These are phyloP conservation scores for Oxytropis ochrocephala DNA, from an alignment of 306 rosid species.

Conservation along the genomic window DNA sequence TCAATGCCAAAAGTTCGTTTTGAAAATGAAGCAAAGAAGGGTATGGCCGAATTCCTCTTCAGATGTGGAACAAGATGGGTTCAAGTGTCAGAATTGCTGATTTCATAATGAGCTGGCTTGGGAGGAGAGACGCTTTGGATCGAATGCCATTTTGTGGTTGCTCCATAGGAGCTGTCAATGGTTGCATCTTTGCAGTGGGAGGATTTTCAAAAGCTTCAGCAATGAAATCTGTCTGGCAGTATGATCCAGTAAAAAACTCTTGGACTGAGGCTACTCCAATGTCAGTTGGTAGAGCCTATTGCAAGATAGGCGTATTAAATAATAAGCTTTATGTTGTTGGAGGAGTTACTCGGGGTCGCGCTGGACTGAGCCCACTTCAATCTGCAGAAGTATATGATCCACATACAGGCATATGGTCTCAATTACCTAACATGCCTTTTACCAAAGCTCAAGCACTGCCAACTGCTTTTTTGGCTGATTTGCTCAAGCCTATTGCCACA, in stretches of 20 bases:
- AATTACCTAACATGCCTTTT: slow-evolving; percentile 39
- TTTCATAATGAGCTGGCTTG: slow-evolving; percentile 23
- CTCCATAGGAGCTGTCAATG: slow-evolving; percentile 29
- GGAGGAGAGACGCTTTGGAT: slow-evolving; percentile 20
- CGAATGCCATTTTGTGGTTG: slow-evolving; percentile 35
- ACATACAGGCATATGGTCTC: slow-evolving; percentile 29
- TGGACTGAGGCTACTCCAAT: slow-evolving; percentile 33
- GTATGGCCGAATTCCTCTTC: slow-evolving; percentile 18
- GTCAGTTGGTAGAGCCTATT: slow-evolving; percentile 34
- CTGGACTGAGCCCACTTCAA: slow-evolving; percentile 36
- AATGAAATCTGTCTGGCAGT: slow-evolving; percentile 32
- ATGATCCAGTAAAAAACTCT: slow-evolving; percentile 32
- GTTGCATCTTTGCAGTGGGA: slow-evolving; percentile 37
- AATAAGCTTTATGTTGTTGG: slow-evolving; percentile 41
- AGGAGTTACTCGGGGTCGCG: slow-evolving; percentile 33
- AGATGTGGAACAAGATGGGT: slow-evolving; percentile 22
- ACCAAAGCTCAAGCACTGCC: slow-evolving; percentile 31
- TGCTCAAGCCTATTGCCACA: slow-evolving; percentile 40
- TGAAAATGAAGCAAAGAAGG: slow-evolving; percentile 18
- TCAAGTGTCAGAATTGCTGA: slow-evolving; percentile 21
- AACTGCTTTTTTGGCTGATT: slow-evolving; percentile 35
- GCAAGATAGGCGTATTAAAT: slow-evolving; percentile 32
- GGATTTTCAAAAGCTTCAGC: slow-evolving; percentile 40
- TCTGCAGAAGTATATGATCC: slow-evolving; percentile 40
- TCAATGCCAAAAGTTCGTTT: slow-evolving; percentile 24